Evolutionary conservation across 305 asterid species (phyloP).

Genomic region (Fraxinus dipetala): DNA sequence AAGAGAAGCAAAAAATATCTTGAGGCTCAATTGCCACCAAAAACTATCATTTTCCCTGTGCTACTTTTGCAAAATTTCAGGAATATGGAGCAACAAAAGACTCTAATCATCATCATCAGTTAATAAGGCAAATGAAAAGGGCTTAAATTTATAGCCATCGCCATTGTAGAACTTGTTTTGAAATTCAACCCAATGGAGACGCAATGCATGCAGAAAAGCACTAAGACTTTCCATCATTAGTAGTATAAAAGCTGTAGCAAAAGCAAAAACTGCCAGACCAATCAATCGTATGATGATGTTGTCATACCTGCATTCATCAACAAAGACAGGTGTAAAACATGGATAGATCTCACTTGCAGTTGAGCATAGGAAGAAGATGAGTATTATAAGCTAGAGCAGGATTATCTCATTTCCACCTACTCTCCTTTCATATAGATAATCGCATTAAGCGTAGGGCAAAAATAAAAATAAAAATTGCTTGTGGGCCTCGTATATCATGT

Average conservation of each 20-base stretch:
- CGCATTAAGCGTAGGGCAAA: neutral
- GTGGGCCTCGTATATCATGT: neutral
- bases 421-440: neutral
- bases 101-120: conserved; percentile 55
- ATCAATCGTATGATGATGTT: conserved; percentile 63
- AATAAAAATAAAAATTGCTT: neutral
- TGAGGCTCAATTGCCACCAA: conserved; percentile 22
- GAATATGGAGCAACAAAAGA: conserved; percentile 2
- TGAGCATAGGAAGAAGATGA: neutral
- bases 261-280: conserved; percentile 83
- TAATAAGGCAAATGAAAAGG: conserved; percentile 74
- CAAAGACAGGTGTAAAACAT: neutral
- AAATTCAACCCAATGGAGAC: conserved; percentile 98
- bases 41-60: conserved; percentile 10
- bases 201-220: conserved; percentile 95
- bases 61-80: conserved; percentile 37
- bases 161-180: conserved; percentile 89
- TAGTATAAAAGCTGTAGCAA: conserved; percentile 84
- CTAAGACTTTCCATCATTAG: conserved; percentile 98
- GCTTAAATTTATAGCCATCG: conserved; percentile 87
- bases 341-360: neutral
- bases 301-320: conserved; percentile 58
- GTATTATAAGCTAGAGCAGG: neutral
- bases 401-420: neutral
- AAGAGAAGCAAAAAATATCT: conserved; percentile 19